Evolutionary conservation across 2,329 filamentous ascomycete species (phyloP), one percentile per base, ranked within the genome.

Genomic region (Curvularia spicifera): DNA sequence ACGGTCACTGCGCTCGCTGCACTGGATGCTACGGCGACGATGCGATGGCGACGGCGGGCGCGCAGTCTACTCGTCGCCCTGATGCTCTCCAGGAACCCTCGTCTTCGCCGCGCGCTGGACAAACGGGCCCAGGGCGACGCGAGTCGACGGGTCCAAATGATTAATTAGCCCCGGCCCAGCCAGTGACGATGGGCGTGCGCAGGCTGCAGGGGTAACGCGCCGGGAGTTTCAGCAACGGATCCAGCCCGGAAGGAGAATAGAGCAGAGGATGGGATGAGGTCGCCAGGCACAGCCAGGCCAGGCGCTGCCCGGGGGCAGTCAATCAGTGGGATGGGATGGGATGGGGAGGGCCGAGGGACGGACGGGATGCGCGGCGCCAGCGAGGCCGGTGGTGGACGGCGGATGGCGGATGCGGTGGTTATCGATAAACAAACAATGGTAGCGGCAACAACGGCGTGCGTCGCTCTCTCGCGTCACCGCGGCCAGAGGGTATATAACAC

Each of bases 161-260:
- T 60, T 33, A 61, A 66, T 59, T 68, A 71, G 66, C 66, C 66
- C 66, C 61, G 66, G 56, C 61, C 57, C 56, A 43, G 45, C 74
- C 70, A 76, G 64, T 75, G 73, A 76, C 66, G 69, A 71, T 52
- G 35, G 39, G 50, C 59, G 55, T 62, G 61, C 57, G 56, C 51
- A 64, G 53, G 53, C 53, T 63, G 65, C 66, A 68, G 66, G 65
- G 59, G 66, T 58, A 61, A 40, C 64, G 66, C 66, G 68, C 62
- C 43, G 59, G 56, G 56, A 51, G 57, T 44, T 48, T 50, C 50
- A 44, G 33, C 31, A 29, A 42, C 33, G 44, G 28, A 22, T 31
- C n/a, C 28, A 31, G 10, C n/a, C 18, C 28, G 10, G 22, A 35
- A 31, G 18, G 29, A 33, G 53, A 43, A 20, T 39, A 12, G 31